Conservation (phyloP, 345 rosid species). For the Sonneratia alba region DNA sequence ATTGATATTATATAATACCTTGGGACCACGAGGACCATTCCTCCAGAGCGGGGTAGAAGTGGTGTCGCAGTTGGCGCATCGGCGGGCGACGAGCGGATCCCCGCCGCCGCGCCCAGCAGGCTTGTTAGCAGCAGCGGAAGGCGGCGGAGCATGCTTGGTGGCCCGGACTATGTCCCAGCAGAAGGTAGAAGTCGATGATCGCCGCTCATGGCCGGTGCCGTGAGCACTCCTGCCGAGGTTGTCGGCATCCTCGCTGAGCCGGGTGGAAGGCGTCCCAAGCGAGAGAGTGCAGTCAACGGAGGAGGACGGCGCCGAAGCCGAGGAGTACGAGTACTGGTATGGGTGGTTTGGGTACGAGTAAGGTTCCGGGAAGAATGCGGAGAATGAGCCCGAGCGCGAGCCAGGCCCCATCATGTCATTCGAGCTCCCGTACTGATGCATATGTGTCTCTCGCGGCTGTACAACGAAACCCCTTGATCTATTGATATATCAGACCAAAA, state of each 20-base stretch:
- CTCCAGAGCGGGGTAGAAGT: slow-evolving; percentile 54
- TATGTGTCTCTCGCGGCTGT: not conserved
- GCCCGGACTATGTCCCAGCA: slow-evolving; percentile 31
- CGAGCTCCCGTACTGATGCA: slow-evolving; percentile 30
- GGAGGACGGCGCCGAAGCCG: not conserved
- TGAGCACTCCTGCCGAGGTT: too few relatives aligned
- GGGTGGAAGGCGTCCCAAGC: slow-evolving; percentile 46
- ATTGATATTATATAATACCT: slow-evolving; percentile 14
- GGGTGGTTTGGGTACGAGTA: slow-evolving; percentile 1
- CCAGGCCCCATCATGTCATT: slow-evolving; percentile 39
- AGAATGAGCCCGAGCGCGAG: slow-evolving; percentile 40
- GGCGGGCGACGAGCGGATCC: slow-evolving; percentile 41
- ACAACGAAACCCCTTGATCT: not conserved
- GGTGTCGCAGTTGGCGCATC: slow-evolving; percentile 49
- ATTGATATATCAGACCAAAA: not conserved
- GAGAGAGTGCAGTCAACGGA: slow-evolving; percentile 47
- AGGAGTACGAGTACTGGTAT: not conserved
- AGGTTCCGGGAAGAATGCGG: slow-evolving; percentile 36
- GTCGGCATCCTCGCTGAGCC: slow-evolving; percentile 12
- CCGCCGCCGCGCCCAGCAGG: slow-evolving; percentile 2
- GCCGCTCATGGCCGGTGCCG: slow-evolving; percentile 1
- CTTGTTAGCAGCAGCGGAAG: slow-evolving; percentile 7
- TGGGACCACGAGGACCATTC: slow-evolving; percentile 42
- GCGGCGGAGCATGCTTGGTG: slow-evolving; percentile 10
- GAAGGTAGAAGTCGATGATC: slow-evolving; percentile 22